Conservation (phyloP, 805 yeast genomes). For the Candida berthetii region DNA sequence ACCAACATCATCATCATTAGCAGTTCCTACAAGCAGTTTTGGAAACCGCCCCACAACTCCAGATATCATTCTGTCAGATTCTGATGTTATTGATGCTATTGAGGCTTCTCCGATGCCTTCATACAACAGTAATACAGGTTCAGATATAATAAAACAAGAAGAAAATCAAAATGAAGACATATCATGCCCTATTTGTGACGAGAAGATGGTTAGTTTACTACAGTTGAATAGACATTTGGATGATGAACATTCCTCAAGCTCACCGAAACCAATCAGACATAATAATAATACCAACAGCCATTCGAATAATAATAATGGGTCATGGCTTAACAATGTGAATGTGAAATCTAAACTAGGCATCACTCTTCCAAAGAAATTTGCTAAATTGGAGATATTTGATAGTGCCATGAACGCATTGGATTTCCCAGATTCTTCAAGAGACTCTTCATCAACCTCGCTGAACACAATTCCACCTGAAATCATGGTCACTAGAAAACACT, state of each 20-base stretch:
- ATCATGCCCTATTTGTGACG: constrained; percentile 68
- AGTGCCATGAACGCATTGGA: constrained; percentile 11
- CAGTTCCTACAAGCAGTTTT: too few species aligned
- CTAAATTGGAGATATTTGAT: constrained; percentile 47
- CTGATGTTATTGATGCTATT: neutral
- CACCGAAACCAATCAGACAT: constrained; percentile 18
- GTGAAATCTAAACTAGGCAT: constrained; percentile 30
- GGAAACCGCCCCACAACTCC: neutral
- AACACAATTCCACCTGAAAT: constrained; percentile 17
- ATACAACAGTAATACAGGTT: too few species aligned
- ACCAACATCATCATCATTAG: too few species aligned
- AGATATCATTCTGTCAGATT: neutral
- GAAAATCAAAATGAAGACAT: constrained; percentile 2
- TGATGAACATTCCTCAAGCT: constrained; percentile 44
- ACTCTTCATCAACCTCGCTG: constrained; percentile 8
- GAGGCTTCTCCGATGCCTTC: neutral
- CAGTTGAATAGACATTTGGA: constrained; percentile 71
- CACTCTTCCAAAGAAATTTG: constrained; percentile 28
- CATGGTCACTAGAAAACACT: constrained; percentile 43
- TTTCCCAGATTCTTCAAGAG: constrained; percentile 5
- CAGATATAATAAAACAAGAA: constrained; percentile 4
- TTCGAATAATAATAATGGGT: constrained; percentile 6
- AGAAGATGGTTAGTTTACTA: constrained; percentile 42
- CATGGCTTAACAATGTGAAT: constrained; percentile 36
- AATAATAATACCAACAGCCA: constrained; percentile 14